phyloP scores from a whole-genome alignment of 495 filamentous ascomycete species.

The Daldinia childiae region DNA sequence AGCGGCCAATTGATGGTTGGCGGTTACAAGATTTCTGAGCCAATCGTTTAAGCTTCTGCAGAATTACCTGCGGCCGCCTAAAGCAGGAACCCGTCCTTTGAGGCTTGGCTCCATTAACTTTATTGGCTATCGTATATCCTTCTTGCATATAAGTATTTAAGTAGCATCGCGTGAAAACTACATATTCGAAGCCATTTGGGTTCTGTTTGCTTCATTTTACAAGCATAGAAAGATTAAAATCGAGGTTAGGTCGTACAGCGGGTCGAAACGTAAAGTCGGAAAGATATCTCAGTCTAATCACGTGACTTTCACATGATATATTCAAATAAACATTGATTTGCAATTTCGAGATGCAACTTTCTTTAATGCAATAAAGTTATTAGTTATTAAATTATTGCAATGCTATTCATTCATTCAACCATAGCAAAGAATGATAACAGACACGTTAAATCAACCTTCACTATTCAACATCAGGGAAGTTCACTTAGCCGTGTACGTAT shows the following conservation, averaged over 20 bases:
- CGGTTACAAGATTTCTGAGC: slow-evolving; percentile 25
- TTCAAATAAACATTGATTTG: not conserved
- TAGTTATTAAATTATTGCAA: not conserved
- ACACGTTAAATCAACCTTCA: too few relatives aligned
- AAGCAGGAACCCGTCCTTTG: slow-evolving; percentile 7
- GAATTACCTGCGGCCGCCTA: slow-evolving; percentile 40
- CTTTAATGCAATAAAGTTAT: not conserved
- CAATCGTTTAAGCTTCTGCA: slow-evolving; percentile 37
- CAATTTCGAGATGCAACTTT: not conserved
- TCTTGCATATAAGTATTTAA: not conserved
- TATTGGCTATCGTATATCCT: slow-evolving; percentile 18
- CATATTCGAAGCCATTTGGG: not conserved
- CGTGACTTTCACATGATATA: not conserved
- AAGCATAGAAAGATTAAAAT: not conserved
- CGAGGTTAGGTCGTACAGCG: not conserved
- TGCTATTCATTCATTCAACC: not conserved
- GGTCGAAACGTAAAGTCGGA: too few relatives aligned
- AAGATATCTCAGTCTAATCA: not conserved
- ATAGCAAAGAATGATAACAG: not conserved
- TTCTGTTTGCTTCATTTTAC: not conserved
- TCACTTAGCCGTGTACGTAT: not conserved
- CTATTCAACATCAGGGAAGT: not conserved
- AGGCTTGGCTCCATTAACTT: slow-evolving; percentile 6
- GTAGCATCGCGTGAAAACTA: not conserved
- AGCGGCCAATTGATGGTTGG: slow-evolving; percentile 19